These are phyloP conservation scores for Zygnema circumcarinatum DNA, from an alignment of 139 green algal species.

Conservation along the genomic window DNA sequence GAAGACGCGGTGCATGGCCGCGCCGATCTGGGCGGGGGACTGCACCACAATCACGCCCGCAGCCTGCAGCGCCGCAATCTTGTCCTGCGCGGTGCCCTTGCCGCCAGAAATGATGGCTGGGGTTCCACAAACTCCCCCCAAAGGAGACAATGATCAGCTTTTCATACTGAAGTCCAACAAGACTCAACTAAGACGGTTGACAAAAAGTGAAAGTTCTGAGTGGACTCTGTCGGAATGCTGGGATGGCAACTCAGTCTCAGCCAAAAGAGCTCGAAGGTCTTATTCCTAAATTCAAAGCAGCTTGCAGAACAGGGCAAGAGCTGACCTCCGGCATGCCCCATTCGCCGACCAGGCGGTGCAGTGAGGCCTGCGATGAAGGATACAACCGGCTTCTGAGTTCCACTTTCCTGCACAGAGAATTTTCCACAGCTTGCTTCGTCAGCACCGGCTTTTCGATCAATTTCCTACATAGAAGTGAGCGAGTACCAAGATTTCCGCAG, in stretches of 20 bases:
- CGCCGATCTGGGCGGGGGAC: constrained; percentile 88
- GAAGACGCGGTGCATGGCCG: constrained; percentile 81
- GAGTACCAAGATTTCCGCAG: no score
- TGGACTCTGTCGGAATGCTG: no score
- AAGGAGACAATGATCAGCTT: neutral
- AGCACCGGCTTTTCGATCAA: neutral
- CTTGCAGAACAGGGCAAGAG: no score
- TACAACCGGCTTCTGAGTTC: constrained; percentile 95
- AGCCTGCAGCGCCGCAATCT: constrained; percentile 91
- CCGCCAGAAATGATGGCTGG: constrained; percentile 90
- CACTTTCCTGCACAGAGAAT: constrained; percentile 58
- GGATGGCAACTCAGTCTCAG: no score
- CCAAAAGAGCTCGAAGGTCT: no score
- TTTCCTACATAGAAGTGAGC: neutral
- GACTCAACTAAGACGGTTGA: no score
- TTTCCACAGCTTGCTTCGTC: constrained; percentile 42
- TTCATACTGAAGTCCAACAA: no score
- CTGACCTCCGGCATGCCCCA: constrained; percentile 91
- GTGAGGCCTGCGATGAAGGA: constrained; percentile 99
- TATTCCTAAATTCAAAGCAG: no score
- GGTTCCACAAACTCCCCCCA: neutral
- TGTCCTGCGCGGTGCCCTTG: constrained; percentile 94
- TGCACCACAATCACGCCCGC: constrained; percentile 86
- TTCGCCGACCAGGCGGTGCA: constrained; percentile 92
- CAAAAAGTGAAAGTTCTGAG: no score